These are phyloP conservation scores for Fibroporia radiculosa DNA, from an alignment of 768 basidiomycete species.

Conservation along the genomic window DNA sequence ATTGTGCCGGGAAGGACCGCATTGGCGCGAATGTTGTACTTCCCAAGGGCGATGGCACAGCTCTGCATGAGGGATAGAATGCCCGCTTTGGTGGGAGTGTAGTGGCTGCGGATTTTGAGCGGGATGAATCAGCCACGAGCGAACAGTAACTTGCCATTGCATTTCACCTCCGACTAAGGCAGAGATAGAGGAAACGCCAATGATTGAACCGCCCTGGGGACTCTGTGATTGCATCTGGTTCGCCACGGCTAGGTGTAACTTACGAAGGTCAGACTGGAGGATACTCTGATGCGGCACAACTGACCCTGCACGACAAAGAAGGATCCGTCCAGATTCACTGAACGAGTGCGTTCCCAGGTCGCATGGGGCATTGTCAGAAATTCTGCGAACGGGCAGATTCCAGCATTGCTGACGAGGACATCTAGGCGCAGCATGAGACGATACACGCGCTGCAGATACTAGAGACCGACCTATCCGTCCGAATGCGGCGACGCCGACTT, in stretches of 20 bases:
- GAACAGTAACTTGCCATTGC: conserved; percentile 39
- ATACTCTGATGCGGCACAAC: background rate
- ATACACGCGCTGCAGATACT: background rate
- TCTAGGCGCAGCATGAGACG: conserved; percentile 21
- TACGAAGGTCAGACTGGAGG: background rate
- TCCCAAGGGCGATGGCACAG: conserved; percentile 70
- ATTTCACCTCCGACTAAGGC: conserved; percentile 70
- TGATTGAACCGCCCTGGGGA: conserved; percentile 67
- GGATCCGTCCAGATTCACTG: conserved; percentile 70
- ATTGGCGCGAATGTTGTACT: conserved; percentile 67
- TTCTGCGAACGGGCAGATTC: conserved; percentile 74
- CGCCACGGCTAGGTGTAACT: conserved; percentile 42
- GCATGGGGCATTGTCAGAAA: conserved; percentile 62
- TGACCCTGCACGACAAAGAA: conserved; percentile 66
- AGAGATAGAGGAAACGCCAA: conserved; percentile 73
- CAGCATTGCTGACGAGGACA: conserved; percentile 47
- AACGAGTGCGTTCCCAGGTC: conserved; percentile 57
- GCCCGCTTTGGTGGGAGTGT: conserved; percentile 76
- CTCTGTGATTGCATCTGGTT: conserved; percentile 66
- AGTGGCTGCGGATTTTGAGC: conserved; percentile 44
- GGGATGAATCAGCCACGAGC: background rate
- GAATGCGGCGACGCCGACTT: conserved; percentile 49
- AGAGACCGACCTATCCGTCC: conserved; percentile 46
- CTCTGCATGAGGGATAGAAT: conserved; percentile 76
- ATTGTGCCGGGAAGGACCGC: conserved; percentile 72